phyloP scores from a whole-genome alignment of 805 yeast species.

The Yarrowia hollandica region DNA sequence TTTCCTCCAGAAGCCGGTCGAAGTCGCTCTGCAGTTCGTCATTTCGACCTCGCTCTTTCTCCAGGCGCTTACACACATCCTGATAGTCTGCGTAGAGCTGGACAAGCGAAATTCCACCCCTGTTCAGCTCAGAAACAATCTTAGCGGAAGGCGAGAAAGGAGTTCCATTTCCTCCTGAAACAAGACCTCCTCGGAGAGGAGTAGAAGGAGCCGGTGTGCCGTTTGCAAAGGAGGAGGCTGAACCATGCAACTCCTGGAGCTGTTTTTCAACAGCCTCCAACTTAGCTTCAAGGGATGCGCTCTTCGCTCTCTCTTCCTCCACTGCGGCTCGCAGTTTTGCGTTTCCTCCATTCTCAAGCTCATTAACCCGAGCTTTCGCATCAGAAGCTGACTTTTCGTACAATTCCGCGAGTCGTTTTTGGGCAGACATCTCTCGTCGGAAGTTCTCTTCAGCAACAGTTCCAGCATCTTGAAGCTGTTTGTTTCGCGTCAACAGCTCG shows the following conservation, averaged over 20 bases:
- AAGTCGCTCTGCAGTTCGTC: slow-evolving; percentile 69
- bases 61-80: slow-evolving; percentile 62
- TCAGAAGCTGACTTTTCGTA: slow-evolving; percentile 57
- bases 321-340: slow-evolving; percentile 45
- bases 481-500: slow-evolving; percentile 48
- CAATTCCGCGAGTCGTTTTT: slow-evolving; percentile 60
- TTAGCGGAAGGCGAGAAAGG: slow-evolving; percentile 59
- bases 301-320: slow-evolving; percentile 44
- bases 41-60: slow-evolving; percentile 69
- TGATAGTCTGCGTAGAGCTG: slow-evolving; percentile 65
- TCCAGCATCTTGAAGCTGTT: slow-evolving; percentile 49
- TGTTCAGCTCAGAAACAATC: slow-evolving; percentile 48
- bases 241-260: slow-evolving; percentile 30
- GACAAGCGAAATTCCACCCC: slow-evolving; percentile 60
- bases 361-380: slow-evolving; percentile 51
- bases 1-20: slow-evolving; percentile 67
- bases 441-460: slow-evolving; percentile 52
- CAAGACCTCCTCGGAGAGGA: slow-evolving; percentile 32
- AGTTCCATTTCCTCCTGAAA: slow-evolving; percentile 32
- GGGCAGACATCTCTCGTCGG: slow-evolving; percentile 57
- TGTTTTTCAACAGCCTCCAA: slow-evolving; percentile 48
- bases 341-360: slow-evolving; percentile 53
- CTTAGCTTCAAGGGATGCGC: slow-evolving; percentile 43
- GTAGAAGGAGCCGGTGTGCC: slow-evolving; percentile 30
- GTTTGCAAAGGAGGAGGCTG: slow-evolving; percentile 34